These are phyloP conservation scores for Alternaria rosae DNA, from an alignment of 2,329 filamentous ascomycete species.

Conservation along the genomic window DNA sequence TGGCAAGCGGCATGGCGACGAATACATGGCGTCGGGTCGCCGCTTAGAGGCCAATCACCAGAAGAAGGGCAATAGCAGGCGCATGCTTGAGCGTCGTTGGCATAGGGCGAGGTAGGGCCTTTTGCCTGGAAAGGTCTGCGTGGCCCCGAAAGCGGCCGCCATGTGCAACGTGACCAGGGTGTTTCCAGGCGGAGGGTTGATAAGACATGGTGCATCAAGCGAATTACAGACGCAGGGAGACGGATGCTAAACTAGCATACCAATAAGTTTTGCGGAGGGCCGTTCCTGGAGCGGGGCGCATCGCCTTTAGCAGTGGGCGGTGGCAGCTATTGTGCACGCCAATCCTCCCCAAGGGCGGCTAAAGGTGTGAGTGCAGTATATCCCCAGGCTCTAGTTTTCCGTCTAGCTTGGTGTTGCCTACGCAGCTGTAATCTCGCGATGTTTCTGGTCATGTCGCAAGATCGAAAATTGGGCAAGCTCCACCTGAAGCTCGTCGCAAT, in stretches of 20 bases:
- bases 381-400: background rate
- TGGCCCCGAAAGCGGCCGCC: slow-evolving; percentile 36
- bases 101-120: slow-evolving; percentile 27
- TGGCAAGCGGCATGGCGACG: slow-evolving; percentile 47
- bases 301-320: slow-evolving; percentile 14
- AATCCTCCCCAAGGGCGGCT: slow-evolving; percentile 11
- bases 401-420: background rate
- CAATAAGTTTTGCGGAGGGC: slow-evolving; percentile 20
- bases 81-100: slow-evolving; percentile 30
- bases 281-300: slow-evolving; percentile 16
- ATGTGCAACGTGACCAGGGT: slow-evolving; percentile 42
- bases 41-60: slow-evolving; percentile 39
- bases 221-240: slow-evolving; percentile 24
- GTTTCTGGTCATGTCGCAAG: background rate
- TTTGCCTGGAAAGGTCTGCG: slow-evolving; percentile 37
- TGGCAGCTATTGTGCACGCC: slow-evolving; percentile 4
- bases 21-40: slow-evolving; percentile 40
- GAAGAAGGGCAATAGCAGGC: slow-evolving; percentile 19
- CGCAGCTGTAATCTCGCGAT: background rate
- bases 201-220: slow-evolving; percentile 35
- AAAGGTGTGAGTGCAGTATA: slow-evolving; percentile 15
- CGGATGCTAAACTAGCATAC: slow-evolving; percentile 15
- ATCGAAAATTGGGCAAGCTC: background rate
- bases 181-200: slow-evolving; percentile 35
- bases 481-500: slow-evolving; percentile 17